A percentile compares a stretch with the other conserved stretches of the same genome.
phyloP scores from a whole-genome alignment of 108 stramenopile genomes.

The Cyclotella baltica region DNA sequence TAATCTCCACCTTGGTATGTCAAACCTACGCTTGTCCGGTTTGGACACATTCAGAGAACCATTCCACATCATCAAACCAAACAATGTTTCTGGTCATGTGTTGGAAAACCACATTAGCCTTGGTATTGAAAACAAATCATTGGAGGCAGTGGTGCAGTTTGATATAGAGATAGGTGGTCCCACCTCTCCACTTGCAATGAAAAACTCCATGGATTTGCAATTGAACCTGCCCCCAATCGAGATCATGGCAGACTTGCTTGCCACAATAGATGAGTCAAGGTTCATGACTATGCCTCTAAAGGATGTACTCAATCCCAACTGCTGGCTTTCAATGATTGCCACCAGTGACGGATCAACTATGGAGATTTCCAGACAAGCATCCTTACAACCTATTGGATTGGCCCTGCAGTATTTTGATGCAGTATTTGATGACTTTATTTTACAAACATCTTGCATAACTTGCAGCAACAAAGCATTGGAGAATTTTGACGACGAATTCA shows the following conservation, averaged over 20 bases:
- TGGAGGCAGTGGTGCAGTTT: constrained; percentile 35
- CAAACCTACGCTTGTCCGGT: constrained; percentile 36
- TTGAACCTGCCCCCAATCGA: constrained; percentile 40
- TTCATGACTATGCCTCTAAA: constrained; percentile 44
- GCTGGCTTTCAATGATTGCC: constrained; percentile 53
- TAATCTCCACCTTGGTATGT: constrained; percentile 37
- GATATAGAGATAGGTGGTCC: constrained; percentile 35
- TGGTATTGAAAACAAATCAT: constrained; percentile 32
- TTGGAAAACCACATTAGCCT: constrained; percentile 48
- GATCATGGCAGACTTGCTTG: constrained; percentile 40
- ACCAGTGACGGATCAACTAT: not conserved
- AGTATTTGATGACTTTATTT: constrained; percentile 33
- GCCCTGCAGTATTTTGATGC: constrained; percentile 31
- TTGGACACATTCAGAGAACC: constrained; percentile 47
- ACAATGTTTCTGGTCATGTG: constrained; percentile 33
- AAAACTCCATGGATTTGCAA: constrained; percentile 49
- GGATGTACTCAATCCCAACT: constrained; percentile 40
- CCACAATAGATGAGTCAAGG: constrained; percentile 38
- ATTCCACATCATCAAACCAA: constrained; percentile 46
- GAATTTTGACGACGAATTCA: constrained; percentile 32
- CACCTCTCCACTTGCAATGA: constrained; percentile 42
- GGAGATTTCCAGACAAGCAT: constrained; percentile 1
- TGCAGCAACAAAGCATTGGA: constrained; percentile 43
- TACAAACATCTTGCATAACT: constrained; percentile 40
- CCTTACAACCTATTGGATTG: constrained; percentile 12